Conservation (phyloP, 2,329 filamentous ascomycete species). For the Bipolaris bicolor region DNA sequence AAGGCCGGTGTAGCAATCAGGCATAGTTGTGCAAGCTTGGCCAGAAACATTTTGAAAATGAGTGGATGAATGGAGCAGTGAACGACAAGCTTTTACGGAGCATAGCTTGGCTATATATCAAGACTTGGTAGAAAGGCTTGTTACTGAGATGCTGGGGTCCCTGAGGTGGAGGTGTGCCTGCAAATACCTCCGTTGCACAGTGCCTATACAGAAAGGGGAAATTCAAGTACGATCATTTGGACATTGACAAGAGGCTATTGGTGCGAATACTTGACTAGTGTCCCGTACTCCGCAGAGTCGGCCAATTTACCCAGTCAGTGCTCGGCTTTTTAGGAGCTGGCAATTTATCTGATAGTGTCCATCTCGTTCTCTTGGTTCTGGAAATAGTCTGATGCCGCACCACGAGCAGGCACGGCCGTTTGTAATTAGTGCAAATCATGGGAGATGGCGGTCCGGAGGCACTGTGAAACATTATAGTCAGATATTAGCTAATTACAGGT, state of each 20-base stretch:
- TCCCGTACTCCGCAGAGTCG: neutral
- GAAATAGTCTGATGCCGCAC: neutral
- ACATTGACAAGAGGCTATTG: neutral
- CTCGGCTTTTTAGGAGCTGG: constrained; percentile 8
- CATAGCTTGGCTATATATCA: constrained; percentile 3
- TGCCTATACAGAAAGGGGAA: neutral
- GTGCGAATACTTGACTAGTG: constrained; percentile 4
- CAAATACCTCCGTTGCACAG: neutral
- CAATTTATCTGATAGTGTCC: constrained; percentile 7
- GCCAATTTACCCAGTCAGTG: neutral
- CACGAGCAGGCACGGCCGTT: neutral
- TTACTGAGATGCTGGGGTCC: constrained; percentile 12
- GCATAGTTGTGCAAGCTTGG: constrained; percentile 12
- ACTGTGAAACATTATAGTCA: neutral
- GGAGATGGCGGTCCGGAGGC: neutral
- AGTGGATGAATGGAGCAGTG: neutral
- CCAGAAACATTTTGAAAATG: constrained; percentile 17
- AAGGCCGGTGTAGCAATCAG: constrained; percentile 15
- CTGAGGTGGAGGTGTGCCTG: neutral
- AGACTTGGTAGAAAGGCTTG: constrained; percentile 23
- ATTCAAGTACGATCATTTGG: neutral
- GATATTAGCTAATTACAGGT: neutral
- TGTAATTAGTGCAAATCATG: neutral
- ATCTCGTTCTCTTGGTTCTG: neutral
- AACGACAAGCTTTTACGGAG: constrained; percentile 1